Base-by-base conservation (phyloP, 306 rosid species). In the Vigna nakashimae region DNA sequence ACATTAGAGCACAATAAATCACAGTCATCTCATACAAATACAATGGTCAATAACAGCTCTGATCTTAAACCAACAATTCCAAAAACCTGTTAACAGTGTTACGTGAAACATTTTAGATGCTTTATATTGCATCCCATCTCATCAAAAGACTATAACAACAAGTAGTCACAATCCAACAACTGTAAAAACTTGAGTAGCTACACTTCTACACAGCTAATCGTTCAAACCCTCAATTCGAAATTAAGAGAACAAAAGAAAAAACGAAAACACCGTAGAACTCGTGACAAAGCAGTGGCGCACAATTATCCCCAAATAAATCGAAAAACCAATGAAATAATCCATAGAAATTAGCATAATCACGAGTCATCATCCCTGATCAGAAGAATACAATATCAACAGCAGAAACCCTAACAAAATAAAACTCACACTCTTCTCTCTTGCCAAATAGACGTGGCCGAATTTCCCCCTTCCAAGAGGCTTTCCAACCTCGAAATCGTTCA, bases 401-500 rank as follows among this genome's bases (percentile, higher is more conserved):
- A 56, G 28, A 40, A 45, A 32, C 43, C 42, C 0, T 26, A 5
- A 65, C 36, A 34, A 24, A 22, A 6, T 38, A 75, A 34, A 36
- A 56, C 91, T 68, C 11, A 96, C 99, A 82, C 91, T 89, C 79
- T 96, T 96, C 67, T 96, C 99, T 83, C 98, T 96, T 46, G 99
- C 99, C 84, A 96, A 80, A 85, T 96, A 96, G 85, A 96, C 99
- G 45, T 96, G 99, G n/a, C 99, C 98, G 45, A 96, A 96, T 90
- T 96, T 96, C 9, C 99, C 99, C 69, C 98, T 86, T 65, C 99
- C 99, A 3, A 96, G 98, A 60, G 99, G 98, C 45, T 93, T 96
- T 65, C 99, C 99, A 9, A 96, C 91, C 49, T 96, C 99, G 22
- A 96, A 96, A 82, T 96, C 99, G 50, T 86, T 86, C 12, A 93